Percentiles rank a stretch among this genome's conserved stretches.
These are phyloP conservation scores for Debaryomyces udenii DNA, from an alignment of 1,139 yeast genomes.

Conservation along the genomic window DNA sequence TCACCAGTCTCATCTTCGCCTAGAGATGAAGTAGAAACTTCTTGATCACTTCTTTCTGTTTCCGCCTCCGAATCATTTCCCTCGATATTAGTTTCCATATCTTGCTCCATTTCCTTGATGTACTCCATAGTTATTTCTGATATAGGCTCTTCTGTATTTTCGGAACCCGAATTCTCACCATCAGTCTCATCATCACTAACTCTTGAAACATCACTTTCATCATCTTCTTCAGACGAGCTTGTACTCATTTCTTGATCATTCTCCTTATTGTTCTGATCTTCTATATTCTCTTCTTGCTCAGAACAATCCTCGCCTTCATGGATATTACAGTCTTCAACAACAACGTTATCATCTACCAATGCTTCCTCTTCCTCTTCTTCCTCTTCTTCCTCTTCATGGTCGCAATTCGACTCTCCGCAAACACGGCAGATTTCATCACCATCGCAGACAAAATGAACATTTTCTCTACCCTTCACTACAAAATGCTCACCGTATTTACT, in stretches of 20 bases:
- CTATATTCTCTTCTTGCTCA: conserved; percentile 17
- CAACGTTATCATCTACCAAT: conserved; percentile 29
- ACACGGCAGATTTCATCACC: conserved; percentile 64
- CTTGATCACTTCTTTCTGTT: conserved; percentile 33
- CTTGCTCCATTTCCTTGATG: conserved; percentile 35
- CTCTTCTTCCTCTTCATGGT: conserved; percentile 27
- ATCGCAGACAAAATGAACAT: conserved; percentile 74
- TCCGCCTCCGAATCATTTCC: conserved; percentile 32
- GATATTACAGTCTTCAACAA: too few relatives aligned
- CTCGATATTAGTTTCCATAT: conserved; percentile 17
- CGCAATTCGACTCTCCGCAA: conserved; percentile 76
- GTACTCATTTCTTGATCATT: conserved; percentile 26
- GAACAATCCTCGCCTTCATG: not conserved
- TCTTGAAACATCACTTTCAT: conserved; percentile 14
- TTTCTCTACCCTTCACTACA: conserved; percentile 42
- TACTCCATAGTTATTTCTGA: conserved; percentile 41
- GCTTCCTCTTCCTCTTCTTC: conserved; percentile 19
- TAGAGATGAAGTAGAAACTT: conserved; percentile 27
- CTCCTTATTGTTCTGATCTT: conserved; percentile 19
- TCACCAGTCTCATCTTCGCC: conserved; percentile 19
- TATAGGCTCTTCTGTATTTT: conserved; percentile 17
- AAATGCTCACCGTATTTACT: conserved; percentile 7
- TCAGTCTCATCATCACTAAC: conserved; percentile 16
- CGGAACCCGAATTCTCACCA: conserved; percentile 11
- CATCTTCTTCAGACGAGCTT: conserved; percentile 22